Evolutionary conservation across 306 rosid species (phyloP), one percentile per base, ranked within the genome.

Genomic region (Potentilla sterilis): DNA sequence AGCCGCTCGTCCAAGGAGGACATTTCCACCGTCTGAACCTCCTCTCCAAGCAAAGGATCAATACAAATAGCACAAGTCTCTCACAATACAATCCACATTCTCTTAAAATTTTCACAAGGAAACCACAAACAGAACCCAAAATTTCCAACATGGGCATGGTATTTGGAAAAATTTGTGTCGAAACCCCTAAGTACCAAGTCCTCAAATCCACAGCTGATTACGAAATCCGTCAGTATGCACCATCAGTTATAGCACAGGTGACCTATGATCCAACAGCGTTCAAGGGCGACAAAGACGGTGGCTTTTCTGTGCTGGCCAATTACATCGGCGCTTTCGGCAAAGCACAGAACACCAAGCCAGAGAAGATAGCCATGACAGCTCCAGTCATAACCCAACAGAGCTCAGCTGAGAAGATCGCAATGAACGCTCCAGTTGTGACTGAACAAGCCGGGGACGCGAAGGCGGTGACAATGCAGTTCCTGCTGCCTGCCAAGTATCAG

Each of bases 351-450:
- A 47, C 83, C 0, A 87, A 74, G 72, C 96, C 97, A 1, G 97
- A 95, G 64, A 89, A 87, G 76, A 90, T 95, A 15, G 95, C 92
- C 3, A 92, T 94, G 98, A 90, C 97, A 2, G 87, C 89, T 2
- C 97, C 98, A 2, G 97, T 93, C 6, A 80, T 91, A 19, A 91
- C 98, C 19, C 86, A 88, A 72, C 49, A 35, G 6, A 68, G 5
- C 77, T 18, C 68, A 1, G 76, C 83, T 0, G 93, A 88, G 59
- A 85, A 79, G 80, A 88, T 93, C 38, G 86, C 92, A 11, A 93
- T 93, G 96, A 91, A 96, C 3, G 90, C 91, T 0, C 98, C 96
- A 9, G 96, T 91, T 16, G 79, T 91, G 72, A 93, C 98, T 1
- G 85, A 72, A 75, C 67, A 35, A 55, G 77, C 62, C 7, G 85